Evolutionary conservation across 495 filamentous ascomycete species (phyloP).

Genomic region (Lasiosphaeris hirsuta): DNA sequence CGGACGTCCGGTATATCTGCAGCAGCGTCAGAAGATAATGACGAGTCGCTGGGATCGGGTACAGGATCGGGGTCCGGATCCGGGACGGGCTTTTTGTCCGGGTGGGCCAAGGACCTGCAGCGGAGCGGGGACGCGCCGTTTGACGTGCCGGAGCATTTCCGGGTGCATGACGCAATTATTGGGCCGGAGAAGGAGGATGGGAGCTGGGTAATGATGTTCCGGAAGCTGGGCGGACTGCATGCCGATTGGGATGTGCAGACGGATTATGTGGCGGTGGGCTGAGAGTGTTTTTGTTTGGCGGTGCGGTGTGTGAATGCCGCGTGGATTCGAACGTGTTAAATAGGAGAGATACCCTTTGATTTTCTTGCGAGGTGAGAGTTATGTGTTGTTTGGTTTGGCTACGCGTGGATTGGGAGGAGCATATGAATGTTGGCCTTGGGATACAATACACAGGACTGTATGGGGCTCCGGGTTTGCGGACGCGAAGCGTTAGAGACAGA

Average conservation of each 20-base stretch:
- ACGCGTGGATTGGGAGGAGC: neutral
- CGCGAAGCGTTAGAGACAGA: too few relatives aligned
- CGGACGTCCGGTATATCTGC: neutral
- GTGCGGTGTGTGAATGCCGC: neutral
- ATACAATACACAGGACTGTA: too few relatives aligned
- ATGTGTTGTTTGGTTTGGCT: neutral
- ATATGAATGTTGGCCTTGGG: neutral
- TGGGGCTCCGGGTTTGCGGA: too few relatives aligned
- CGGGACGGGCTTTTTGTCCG: neutral
- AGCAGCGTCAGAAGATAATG: neutral
- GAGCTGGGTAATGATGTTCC: constrained; percentile 31
- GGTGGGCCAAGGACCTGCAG: neutral
- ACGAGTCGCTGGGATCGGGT: neutral
- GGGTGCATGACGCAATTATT: constrained; percentile 29
- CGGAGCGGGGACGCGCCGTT: constrained; percentile 28
- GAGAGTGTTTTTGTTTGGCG: neutral
- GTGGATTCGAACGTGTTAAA: neutral
- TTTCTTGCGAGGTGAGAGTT: neutral
- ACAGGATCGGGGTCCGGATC: neutral
- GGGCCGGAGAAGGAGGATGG: constrained; percentile 30
- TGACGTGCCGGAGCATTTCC: constrained; percentile 29
- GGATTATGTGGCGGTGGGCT: constrained; percentile 25
- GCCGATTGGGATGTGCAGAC: constrained; percentile 30
- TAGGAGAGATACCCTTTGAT: constrained; percentile 5
- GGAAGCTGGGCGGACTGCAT: constrained; percentile 26